A percentile compares a stretch with the other conserved stretches of the same genome.
phyloP scores from a whole-genome alignment of 2,329 filamentous ascomycete species.

The Phyllosticta paracitricarpa region DNA sequence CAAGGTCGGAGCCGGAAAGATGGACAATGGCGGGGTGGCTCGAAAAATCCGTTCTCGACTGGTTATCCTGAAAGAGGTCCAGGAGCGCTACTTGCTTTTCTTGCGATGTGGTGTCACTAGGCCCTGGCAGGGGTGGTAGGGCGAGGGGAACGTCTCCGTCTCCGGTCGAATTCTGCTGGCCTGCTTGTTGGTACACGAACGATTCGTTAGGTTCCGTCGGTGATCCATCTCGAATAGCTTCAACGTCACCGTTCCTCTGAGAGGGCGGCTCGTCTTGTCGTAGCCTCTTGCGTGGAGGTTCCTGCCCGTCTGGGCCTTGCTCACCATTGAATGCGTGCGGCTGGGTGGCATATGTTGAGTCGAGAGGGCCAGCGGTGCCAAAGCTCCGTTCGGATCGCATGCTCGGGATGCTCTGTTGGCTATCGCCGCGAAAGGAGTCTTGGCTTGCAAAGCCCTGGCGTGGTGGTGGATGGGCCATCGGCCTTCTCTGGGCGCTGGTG shows the following conservation, averaged over 20 bases:
- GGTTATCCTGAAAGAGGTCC: constrained; percentile 44
- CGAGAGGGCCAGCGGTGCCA: constrained; percentile 43
- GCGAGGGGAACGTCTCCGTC: constrained; percentile 48
- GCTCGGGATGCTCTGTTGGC: constrained; percentile 67
- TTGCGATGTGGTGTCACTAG: constrained; percentile 55
- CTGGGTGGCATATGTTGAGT: constrained; percentile 58
- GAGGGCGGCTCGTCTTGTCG: constrained; percentile 36
- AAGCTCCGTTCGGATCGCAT: constrained; percentile 68
- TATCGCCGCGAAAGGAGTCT: constrained; percentile 59
- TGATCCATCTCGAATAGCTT: constrained; percentile 51
- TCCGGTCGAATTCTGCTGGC: constrained; percentile 36
- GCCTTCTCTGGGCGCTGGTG: constrained; percentile 52
- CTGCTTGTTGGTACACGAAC: constrained; percentile 51
- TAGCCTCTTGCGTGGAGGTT: constrained; percentile 74
- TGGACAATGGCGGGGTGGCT: constrained; percentile 68
- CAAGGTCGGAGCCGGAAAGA: constrained; percentile 70
- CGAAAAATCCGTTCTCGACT: constrained; percentile 57
- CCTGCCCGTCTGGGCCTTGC: constrained; percentile 41
- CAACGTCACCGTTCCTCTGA: constrained; percentile 43
- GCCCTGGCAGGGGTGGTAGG: constrained; percentile 53
- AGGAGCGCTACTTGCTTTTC: constrained; percentile 77
- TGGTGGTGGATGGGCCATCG: constrained; percentile 63
- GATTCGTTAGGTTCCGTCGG: constrained; percentile 75
- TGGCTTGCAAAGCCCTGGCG: constrained; percentile 54
- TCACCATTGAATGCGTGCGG: constrained; percentile 8